A percentile compares a stretch with the other conserved stretches of the same genome.
Conservation (phyloP, 352 stramenopile species). For the Phytophthora cajani region DNA sequence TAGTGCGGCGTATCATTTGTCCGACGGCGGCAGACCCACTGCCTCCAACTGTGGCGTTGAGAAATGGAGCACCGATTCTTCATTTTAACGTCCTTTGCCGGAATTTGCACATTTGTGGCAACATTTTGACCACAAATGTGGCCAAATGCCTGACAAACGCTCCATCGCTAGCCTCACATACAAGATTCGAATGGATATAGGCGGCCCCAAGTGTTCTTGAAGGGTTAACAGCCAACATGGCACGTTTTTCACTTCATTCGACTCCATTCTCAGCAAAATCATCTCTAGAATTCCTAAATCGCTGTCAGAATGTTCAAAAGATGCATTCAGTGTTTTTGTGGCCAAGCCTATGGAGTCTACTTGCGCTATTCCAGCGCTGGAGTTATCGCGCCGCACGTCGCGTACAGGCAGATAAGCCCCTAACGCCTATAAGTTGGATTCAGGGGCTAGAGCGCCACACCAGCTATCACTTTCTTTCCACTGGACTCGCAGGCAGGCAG, state of each 20-base stretch:
- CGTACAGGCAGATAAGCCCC: background rate
- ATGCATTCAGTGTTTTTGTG: background rate
- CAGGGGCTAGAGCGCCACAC: background rate
- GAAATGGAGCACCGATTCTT: background rate
- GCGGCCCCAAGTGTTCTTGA: too few relatives aligned
- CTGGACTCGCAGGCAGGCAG: background rate
- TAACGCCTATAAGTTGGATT: constrained; percentile 17
- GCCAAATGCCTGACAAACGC: too few relatives aligned
- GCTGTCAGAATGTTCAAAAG: too few relatives aligned
- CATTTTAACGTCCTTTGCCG: background rate
- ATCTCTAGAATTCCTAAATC: too few relatives aligned
- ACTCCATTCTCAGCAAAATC: too few relatives aligned
- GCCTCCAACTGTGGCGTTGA: constrained; percentile 1
- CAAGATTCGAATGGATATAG: too few relatives aligned
- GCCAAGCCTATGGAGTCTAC: background rate
- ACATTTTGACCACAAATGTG: background rate
- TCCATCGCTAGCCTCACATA: too few relatives aligned
- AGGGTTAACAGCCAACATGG: too few relatives aligned
- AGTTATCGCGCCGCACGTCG: too few relatives aligned
- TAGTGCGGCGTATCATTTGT: constrained; percentile 18
- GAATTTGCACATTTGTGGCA: background rate
- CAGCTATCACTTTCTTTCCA: constrained; percentile 17
- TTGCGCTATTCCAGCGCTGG: background rate
- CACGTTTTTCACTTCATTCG: too few relatives aligned
- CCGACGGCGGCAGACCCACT: constrained; percentile 9